phyloP scores from a whole-genome alignment of 1,139 yeast species.

The Candida labiduridarum region DNA sequence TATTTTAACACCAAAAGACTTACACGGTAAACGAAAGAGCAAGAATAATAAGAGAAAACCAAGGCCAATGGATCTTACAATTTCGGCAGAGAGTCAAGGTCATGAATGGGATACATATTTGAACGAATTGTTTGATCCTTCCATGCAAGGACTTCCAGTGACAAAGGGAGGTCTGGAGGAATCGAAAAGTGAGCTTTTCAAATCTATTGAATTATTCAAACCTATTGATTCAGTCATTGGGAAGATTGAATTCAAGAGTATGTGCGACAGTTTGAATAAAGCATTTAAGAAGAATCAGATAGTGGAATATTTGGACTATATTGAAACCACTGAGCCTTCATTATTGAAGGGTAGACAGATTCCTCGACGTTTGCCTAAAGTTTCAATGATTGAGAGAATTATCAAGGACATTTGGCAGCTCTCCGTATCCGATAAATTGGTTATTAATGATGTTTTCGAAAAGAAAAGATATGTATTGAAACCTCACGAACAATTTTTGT shows the following conservation, averaged over 20 bases:
- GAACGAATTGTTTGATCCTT: background rate
- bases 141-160: too few relatives aligned
- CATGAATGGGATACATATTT: background rate
- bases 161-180: background rate
- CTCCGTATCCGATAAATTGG: conserved; percentile 26
- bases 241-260: conserved; percentile 13
- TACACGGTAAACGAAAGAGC: background rate
- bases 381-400: conserved; percentile 24
- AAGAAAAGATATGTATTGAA: conserved; percentile 16
- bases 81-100: background rate
- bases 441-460: conserved; percentile 41
- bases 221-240: conserved; percentile 17
- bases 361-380: conserved; percentile 12
- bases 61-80: background rate
- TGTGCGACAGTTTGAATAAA: conserved; percentile 14
- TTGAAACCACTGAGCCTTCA: background rate
- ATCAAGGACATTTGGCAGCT: conserved; percentile 44
- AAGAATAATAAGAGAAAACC: background rate
- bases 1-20: background rate
- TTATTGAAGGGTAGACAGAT: conserved; percentile 3
- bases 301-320: conserved; percentile 19
- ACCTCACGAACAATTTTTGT: conserved; percentile 46
- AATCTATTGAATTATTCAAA: conserved; percentile 17
- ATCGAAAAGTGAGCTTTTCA: conserved; percentile 7
- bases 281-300: conserved; percentile 27